Conservation (phyloP, 2,329 filamentous ascomycete genomes). For the Coleophoma crateriformis region DNA sequence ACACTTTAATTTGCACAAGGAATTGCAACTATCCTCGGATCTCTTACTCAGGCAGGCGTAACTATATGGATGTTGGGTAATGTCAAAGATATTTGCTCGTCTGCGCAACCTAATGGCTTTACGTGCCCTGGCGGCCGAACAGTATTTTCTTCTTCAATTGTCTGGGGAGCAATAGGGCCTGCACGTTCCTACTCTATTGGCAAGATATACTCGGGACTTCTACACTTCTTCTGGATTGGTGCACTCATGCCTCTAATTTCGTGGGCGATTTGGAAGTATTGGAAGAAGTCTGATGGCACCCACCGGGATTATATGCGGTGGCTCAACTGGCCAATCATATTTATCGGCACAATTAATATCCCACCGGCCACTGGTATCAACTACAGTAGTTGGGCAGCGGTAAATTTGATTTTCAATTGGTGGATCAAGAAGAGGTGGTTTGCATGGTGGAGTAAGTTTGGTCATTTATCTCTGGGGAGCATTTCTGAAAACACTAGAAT, state of each 20-base stretch:
- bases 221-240: conserved; percentile 48
- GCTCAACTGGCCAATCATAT: conserved; percentile 26
- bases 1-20: conserved; percentile 42
- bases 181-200: conserved; percentile 58
- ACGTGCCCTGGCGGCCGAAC: conserved; percentile 42
- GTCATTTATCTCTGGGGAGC: neutral
- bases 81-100: conserved; percentile 33
- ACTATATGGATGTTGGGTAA: conserved; percentile 30
- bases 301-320: conserved; percentile 18
- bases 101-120: conserved; percentile 37
- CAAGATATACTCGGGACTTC: conserved; percentile 48
- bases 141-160: conserved; percentile 40
- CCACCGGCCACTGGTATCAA: conserved; percentile 63
- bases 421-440: conserved; percentile 57
- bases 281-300: conserved; percentile 23
- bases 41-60: conserved; percentile 33
- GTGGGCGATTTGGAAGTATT: conserved; percentile 31
- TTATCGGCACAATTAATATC: conserved; percentile 30
- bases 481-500: neutral
- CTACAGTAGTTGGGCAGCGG: conserved; percentile 66
- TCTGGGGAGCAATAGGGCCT: conserved; percentile 48
- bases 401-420: conserved; percentile 67
- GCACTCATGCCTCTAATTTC: conserved; percentile 35
- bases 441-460: conserved; percentile 58
- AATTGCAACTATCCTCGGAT: conserved; percentile 38